These are phyloP conservation scores for Calonectria pteridis DNA, from an alignment of 2,329 filamentous ascomycete species.

Conservation along the genomic window DNA sequence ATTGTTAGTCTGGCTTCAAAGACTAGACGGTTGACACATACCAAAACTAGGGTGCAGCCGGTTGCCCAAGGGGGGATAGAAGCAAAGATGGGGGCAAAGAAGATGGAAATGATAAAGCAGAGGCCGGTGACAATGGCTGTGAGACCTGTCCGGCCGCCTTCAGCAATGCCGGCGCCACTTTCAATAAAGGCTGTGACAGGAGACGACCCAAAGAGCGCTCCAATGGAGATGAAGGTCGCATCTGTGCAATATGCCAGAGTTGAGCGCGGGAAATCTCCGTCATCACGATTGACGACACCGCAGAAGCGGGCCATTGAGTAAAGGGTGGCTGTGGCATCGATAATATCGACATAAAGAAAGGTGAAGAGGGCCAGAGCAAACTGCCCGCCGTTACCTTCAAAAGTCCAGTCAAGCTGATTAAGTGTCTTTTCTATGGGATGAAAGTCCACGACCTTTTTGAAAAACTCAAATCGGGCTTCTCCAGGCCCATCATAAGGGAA, in stretches of 20 bases:
- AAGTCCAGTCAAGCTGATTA: conserved; percentile 74
- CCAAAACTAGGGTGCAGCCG: conserved; percentile 78
- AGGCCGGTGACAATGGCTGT: conserved; percentile 77
- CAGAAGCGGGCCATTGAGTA: conserved; percentile 87
- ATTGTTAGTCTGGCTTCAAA: background rate
- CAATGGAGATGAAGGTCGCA: conserved; percentile 78
- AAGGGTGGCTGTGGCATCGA: conserved; percentile 81
- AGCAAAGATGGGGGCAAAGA: conserved; percentile 82
- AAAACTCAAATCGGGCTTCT: conserved; percentile 76
- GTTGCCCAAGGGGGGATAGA: conserved; percentile 85
- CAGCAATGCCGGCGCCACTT: conserved; percentile 80
- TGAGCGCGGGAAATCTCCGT: conserved; percentile 88
- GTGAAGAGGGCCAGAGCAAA: conserved; percentile 81
- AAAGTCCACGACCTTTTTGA: conserved; percentile 79
- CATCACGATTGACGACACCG: conserved; percentile 71
- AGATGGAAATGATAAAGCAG: conserved; percentile 78
- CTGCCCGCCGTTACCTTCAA: conserved; percentile 67
- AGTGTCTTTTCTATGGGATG: conserved; percentile 76
- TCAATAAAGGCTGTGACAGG: conserved; percentile 83
- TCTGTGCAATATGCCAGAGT: conserved; percentile 83
- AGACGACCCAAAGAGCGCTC: conserved; percentile 76
- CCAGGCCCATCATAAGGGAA: conserved; percentile 77
- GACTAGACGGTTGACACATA: conserved; percentile 47
- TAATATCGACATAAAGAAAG: conserved; percentile 84
- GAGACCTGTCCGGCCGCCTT: conserved; percentile 79